Base-by-base conservation (phyloP, 176 grass and related monocot genomes). In the Juncus inflexus region DNA sequence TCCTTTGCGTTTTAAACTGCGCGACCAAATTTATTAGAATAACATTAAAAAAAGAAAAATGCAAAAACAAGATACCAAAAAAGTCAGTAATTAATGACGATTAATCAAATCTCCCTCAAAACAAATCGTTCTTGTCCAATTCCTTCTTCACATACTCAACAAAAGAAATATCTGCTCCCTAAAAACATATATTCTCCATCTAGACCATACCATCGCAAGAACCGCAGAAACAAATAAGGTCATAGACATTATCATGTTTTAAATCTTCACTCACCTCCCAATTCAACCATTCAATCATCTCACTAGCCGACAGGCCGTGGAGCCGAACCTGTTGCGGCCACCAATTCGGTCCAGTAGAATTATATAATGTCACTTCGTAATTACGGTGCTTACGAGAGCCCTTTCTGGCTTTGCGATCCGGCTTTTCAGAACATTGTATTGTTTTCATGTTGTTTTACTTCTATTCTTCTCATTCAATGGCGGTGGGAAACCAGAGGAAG, bases 391-490 rank as follows among this genome's bases (percentile, higher is more conserved):
- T 78, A 36, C 63, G 58, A 58, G 49, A 49, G 19, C 71, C 63
- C 15, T 47, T 39, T 40, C 49, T 47, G 7, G 12, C 13, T 37
- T 61, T 79, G 19, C 60, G 66, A 11, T 39, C 40, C 2, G 70
- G 78, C 12, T 3, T 37, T 11, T 40, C 53, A 41, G 63, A 69
- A 52, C 78, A 68, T 16, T 53, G 10, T 12, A 74, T 57, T 41
- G 58, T n/a, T 55, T 6, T 62, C 74, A 66, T 60, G 74, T 58
- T 77, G 74, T 64, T 50, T 63, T 43, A 61, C n/a, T n/a, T n/a
- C 74, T 39, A 41, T 35, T 47, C 74, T 64, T 65, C 62, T 64
- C 63, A 77, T 77, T 15, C 1, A n/a, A n/a, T n/a, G n/a, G n/a
- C n/a, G n/a, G n/a, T 4, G 55, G 50, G 11, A 41, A 38, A 3